Conservation (phyloP, 2,329 filamentous ascomycete genomes). For the Rhexocercosporidium sp. region DNA sequence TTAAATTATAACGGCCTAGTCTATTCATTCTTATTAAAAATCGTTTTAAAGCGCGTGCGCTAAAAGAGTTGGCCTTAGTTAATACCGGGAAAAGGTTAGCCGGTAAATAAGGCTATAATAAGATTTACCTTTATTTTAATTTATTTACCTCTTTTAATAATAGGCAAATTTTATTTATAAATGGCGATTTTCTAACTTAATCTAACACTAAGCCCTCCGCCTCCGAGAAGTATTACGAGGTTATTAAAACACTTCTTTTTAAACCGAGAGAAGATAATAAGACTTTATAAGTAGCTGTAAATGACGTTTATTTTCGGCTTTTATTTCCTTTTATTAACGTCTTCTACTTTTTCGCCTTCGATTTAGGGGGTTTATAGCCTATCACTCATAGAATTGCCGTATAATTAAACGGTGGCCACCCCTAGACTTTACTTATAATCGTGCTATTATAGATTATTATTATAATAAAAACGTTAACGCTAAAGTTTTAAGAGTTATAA, state of each 20-base stretch:
- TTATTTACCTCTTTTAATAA: background rate
- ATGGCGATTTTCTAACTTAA: background rate
- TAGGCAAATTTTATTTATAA: background rate
- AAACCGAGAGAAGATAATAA: background rate
- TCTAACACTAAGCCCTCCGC: background rate
- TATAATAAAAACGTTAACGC: background rate
- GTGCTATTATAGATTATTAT: background rate
- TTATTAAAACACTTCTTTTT: background rate
- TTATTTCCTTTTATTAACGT: background rate
- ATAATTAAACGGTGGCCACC: background rate
- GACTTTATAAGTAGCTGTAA: background rate
- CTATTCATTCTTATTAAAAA: constrained; percentile 5
- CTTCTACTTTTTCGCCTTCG: background rate
- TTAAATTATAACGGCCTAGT: background rate
- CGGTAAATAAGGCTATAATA: background rate
- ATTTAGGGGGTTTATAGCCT: background rate
- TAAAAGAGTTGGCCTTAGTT: constrained; percentile 1
- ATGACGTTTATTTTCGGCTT: background rate
- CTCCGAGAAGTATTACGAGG: background rate
- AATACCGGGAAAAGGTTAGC: background rate
- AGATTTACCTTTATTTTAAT: background rate
- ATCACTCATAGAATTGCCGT: background rate
- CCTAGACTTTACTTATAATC: background rate
- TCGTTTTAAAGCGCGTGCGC: constrained; percentile 1
- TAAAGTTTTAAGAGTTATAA: background rate